phyloP scores from a whole-genome alignment of 2,329 filamentous ascomycete genomes.

The Apiospora aurea region DNA sequence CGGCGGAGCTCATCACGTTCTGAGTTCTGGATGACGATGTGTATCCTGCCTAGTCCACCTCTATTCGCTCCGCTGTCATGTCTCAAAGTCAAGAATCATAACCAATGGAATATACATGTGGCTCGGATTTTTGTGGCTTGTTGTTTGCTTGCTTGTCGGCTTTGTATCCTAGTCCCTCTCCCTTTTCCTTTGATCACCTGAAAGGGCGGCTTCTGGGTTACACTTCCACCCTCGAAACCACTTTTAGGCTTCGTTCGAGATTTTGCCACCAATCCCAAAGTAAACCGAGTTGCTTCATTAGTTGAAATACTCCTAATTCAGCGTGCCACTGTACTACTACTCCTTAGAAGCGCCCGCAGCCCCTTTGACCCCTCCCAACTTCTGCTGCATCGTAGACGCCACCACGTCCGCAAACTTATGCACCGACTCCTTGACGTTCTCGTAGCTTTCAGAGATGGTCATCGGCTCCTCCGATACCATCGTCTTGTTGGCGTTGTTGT shows the following conservation, averaged over 20 bases:
- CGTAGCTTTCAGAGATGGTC: slow-evolving; percentile 28
- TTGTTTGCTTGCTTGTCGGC: too few species aligned
- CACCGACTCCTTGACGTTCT: slow-evolving; percentile 33
- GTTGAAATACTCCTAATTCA: not conserved
- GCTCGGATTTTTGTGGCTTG: too few species aligned
- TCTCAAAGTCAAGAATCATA: too few species aligned
- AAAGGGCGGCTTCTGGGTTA: too few species aligned
- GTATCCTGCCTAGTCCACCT: too few species aligned
- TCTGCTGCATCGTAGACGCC: slow-evolving; percentile 36
- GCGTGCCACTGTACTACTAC: not conserved
- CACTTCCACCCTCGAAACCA: not conserved
- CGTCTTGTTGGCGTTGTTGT: not conserved
- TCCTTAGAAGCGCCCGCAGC: not conserved
- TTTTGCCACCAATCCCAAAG: too few species aligned
- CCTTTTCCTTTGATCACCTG: too few species aligned
- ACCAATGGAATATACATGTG: too few species aligned
- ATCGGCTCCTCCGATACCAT: slow-evolving; percentile 23
- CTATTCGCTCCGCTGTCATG: too few species aligned
- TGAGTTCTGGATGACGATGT: too few species aligned
- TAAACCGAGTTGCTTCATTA: not conserved
- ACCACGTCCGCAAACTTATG: slow-evolving; percentile 43
- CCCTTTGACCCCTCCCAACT: not conserved
- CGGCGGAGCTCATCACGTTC: too few species aligned
- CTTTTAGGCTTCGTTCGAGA: not conserved
- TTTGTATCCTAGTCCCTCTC: too few species aligned